Conservation (phyloP, 2,329 filamentous ascomycete genomes). For the Fusarium cyanostomum region DNA sequence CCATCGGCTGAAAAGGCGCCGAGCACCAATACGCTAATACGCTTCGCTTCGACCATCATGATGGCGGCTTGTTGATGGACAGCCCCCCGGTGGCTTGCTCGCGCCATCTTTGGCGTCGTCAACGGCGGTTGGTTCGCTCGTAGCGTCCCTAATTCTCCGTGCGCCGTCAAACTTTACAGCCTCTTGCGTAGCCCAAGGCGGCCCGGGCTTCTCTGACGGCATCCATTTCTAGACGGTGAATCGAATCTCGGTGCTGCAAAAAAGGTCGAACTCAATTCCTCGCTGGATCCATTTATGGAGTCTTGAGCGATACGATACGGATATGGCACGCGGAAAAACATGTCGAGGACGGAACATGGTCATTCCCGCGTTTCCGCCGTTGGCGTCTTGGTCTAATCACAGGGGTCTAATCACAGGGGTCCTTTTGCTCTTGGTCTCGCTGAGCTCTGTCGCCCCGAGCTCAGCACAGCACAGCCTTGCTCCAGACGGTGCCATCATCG, state of each 20-base stretch:
- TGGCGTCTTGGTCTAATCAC: constrained; percentile 16
- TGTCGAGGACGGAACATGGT: constrained; percentile 2
- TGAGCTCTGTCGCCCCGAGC: constrained; percentile 2
- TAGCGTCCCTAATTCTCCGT: neutral
- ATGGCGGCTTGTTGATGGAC: constrained; percentile 1
- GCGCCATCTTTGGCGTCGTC: constrained; percentile 10
- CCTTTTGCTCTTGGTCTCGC: neutral
- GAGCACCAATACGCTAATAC: too few species aligned
- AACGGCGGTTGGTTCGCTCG: neutral
- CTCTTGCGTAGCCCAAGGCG: constrained; percentile 3
- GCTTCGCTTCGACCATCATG: too few species aligned
- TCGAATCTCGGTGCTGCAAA: neutral
- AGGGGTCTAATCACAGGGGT: neutral
- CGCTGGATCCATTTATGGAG: neutral
- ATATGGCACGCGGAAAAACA: neutral
- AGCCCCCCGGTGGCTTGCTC: constrained; percentile 23
- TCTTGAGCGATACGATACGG: neutral
- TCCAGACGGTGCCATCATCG: constrained; percentile 7
- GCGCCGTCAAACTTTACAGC: constrained; percentile 6
- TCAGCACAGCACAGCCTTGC: neutral
- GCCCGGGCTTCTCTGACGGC: neutral
- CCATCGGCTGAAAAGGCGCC: too few species aligned
- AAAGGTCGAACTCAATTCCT: neutral
- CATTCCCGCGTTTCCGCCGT: constrained; percentile 6
- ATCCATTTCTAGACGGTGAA: neutral